These are phyloP conservation scores for Cercospora sp. DNA, from an alignment of 2,329 filamentous ascomycete genomes.

Conservation along the genomic window DNA sequence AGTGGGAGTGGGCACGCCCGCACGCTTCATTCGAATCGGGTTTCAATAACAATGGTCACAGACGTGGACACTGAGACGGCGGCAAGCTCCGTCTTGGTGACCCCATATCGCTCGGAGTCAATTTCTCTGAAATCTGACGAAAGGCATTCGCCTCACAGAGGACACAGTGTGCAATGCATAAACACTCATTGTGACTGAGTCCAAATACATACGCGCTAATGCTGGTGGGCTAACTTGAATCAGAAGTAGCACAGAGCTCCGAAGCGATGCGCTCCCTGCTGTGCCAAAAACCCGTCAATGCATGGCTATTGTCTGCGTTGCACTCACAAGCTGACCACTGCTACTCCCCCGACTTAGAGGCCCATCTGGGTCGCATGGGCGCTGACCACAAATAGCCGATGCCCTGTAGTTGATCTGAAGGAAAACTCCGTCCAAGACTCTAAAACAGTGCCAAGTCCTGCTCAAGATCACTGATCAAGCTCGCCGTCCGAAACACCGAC, in stretches of 20 bases:
- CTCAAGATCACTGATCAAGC: background rate
- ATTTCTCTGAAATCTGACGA: background rate
- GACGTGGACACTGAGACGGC: too few species aligned
- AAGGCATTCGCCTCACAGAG: background rate
- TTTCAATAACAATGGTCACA: too few species aligned
- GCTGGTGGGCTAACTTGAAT: background rate
- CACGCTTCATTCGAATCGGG: background rate
- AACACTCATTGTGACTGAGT: background rate
- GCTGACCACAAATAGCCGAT: background rate
- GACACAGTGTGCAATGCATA: background rate
- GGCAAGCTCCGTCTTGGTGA: too few species aligned
- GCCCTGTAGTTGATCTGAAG: background rate
- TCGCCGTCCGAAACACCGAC: background rate
- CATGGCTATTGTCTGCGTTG: background rate
- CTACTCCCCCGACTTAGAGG: background rate
- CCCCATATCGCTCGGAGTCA: too few species aligned
- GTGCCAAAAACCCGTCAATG: background rate
- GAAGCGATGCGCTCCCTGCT: background rate
- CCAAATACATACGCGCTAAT: background rate
- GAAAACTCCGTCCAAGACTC: background rate
- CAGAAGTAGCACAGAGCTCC: background rate
- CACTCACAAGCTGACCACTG: background rate
- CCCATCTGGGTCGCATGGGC: background rate
- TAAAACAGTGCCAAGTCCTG: background rate
- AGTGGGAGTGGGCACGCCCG: background rate